These are phyloP conservation scores for Aspergillus costaricaensis DNA, from an alignment of 2,329 filamentous ascomycete species.

Conservation along the genomic window DNA sequence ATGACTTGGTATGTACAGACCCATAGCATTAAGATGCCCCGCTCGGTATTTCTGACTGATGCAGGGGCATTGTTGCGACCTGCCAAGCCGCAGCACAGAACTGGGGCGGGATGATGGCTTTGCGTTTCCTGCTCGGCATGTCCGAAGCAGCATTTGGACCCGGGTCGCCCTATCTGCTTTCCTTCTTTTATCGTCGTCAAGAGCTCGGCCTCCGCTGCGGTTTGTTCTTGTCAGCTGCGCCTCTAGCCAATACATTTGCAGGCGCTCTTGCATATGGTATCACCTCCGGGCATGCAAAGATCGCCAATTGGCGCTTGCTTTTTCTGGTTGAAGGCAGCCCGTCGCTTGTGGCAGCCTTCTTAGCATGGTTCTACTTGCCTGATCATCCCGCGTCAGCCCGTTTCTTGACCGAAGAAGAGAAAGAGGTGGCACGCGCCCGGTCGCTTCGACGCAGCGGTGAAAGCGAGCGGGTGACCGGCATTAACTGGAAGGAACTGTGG, in stretches of 20 bases:
- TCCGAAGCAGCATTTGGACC: constrained; percentile 51
- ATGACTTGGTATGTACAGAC: constrained; percentile 41
- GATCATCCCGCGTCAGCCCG: constrained; percentile 55
- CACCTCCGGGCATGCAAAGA: constrained; percentile 57
- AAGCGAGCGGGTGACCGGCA: constrained; percentile 41
- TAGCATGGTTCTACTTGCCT: constrained; percentile 58
- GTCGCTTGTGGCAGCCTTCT: constrained; percentile 55
- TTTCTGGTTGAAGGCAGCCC: constrained; percentile 68
- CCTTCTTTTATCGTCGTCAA: constrained; percentile 61
- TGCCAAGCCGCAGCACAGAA: constrained; percentile 49
- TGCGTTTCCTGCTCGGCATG: constrained; percentile 51
- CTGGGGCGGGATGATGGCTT: constrained; percentile 52
- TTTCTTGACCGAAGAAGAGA: constrained; percentile 61
- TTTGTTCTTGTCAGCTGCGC: constrained; percentile 58
- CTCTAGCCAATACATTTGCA: constrained; percentile 78
- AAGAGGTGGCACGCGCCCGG: constrained; percentile 57
- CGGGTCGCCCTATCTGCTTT: constrained; percentile 53
- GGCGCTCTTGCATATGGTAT: constrained; percentile 68
- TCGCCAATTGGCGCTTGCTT: constrained; percentile 66
- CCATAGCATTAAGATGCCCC: constrained; percentile 2
- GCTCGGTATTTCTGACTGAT: constrained; percentile 13
- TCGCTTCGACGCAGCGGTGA: constrained; percentile 57
- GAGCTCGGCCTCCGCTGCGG: constrained; percentile 60
- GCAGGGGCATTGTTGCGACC: constrained; percentile 50
- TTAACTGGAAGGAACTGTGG: constrained; percentile 53